Percentiles rank a stretch among this genome's conserved stretches.
phyloP scores from a whole-genome alignment of 495 filamentous ascomycete species.

The Trichoderma gamsii region DNA sequence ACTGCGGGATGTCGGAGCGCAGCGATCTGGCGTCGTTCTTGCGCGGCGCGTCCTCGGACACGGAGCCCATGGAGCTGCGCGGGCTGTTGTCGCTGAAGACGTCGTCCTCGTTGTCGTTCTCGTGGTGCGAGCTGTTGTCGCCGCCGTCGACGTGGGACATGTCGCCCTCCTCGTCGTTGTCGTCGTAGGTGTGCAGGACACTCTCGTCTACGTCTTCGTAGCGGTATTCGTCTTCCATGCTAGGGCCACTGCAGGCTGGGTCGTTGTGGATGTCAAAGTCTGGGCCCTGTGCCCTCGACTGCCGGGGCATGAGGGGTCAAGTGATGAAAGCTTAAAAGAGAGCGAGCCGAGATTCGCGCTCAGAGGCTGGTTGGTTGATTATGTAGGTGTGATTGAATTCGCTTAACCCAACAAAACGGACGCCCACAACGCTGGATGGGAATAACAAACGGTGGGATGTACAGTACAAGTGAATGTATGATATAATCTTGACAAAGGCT shows the following conservation, averaged over 20 bases:
- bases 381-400: too few species aligned
- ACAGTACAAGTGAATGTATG: not conserved
- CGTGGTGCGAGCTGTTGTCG: constrained; percentile 41
- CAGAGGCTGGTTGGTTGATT: too few species aligned
- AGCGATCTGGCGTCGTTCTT: constrained; percentile 30
- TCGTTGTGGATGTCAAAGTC: not conserved
- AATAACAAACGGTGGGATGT: constrained; percentile 7
- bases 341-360: not conserved
- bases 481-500: not conserved
- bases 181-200: constrained; percentile 7
- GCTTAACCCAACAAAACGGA: too few species aligned
- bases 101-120: constrained; percentile 46
- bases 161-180: constrained; percentile 8
- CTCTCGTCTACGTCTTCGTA: constrained; percentile 16
- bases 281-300: not conserved
- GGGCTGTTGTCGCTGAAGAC: constrained; percentile 49
- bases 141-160: constrained; percentile 28
- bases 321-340: not conserved
- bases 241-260: constrained; percentile 1
- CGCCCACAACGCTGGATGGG: not conserved
- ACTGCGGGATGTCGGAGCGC: constrained; percentile 36
- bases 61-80: constrained; percentile 41
- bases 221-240: constrained; percentile 17
- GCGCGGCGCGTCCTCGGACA: constrained; percentile 22
- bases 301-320: not conserved